Percentiles rank a stretch among this genome's conserved stretches.
Evolutionary conservation across 192 early-diverging fungal species (phyloP).

Genomic region (Gamsiella multidivaricata): DNA sequence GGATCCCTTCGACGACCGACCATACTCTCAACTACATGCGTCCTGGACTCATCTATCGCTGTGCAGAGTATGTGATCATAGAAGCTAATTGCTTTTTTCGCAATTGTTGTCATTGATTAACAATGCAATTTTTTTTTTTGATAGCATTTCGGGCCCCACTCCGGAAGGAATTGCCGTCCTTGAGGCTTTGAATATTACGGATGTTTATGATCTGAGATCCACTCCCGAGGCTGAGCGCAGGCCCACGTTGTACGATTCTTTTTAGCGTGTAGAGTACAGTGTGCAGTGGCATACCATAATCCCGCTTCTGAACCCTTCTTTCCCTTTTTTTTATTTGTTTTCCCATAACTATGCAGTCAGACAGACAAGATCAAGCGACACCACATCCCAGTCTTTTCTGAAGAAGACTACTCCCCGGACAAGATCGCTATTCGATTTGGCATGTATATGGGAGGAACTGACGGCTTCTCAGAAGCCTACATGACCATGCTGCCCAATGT

Average conservation of each 20-base stretch:
- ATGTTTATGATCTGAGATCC: constrained; percentile 64
- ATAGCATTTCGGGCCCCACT: constrained; percentile 53
- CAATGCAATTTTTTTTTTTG: no score
- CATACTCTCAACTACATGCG: constrained; percentile 54
- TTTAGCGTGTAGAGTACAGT: no score
- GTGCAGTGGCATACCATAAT: no score
- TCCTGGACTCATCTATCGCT: constrained; percentile 56
- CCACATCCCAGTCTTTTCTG: constrained; percentile 59
- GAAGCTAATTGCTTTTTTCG: neutral
- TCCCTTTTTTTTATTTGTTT: neutral
- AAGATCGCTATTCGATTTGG: constrained; percentile 59
- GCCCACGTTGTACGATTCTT: constrained; percentile 28
- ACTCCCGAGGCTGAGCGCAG: constrained; percentile 54
- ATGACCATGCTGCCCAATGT: constrained; percentile 52
- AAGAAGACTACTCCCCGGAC: constrained; percentile 63
- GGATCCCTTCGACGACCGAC: constrained; percentile 35
- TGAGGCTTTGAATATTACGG: constrained; percentile 51
- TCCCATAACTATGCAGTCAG: constrained; percentile 6
- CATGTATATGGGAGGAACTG: constrained; percentile 58
- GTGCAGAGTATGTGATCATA: constrained; percentile 50
- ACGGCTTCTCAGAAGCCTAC: constrained; percentile 61
- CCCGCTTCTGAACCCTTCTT: neutral
- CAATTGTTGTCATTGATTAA: neutral
- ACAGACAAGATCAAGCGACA: constrained; percentile 44
- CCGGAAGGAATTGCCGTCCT: constrained; percentile 54